These are phyloP conservation scores for Aureobasidium pullulans DNA, from an alignment of 2,329 filamentous ascomycete genomes.

Conservation along the genomic window DNA sequence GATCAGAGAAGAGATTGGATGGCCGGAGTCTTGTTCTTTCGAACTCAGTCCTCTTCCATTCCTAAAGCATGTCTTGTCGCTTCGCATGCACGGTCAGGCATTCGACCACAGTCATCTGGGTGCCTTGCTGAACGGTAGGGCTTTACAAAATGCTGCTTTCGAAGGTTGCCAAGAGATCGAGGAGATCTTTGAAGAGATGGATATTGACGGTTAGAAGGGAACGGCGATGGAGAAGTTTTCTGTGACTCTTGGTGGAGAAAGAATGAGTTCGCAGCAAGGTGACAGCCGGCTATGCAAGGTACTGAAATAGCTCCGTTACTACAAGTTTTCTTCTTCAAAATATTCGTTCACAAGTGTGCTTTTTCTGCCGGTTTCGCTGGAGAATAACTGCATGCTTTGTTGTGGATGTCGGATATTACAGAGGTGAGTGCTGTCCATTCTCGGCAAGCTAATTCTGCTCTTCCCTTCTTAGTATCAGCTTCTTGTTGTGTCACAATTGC, in stretches of 20 bases:
- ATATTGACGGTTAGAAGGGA: not conserved
- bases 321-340: no score
- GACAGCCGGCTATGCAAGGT: not conserved
- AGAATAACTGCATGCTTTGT: no score
- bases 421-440: no score
- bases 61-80: not conserved
- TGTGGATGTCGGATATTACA: no score
- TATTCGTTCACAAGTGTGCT: no score
- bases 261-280: not conserved
- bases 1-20: not conserved
- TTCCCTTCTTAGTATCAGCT: no score
- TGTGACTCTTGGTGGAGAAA: not conserved
- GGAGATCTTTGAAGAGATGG: not conserved
- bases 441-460: no score
- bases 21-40: not conserved
- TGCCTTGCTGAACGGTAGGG: not conserved
- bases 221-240: not conserved
- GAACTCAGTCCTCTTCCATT: not conserved
- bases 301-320: not conserved
- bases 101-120: not conserved
- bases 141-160: not conserved
- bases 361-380: no score
- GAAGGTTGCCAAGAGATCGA: not conserved
- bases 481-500: no score
- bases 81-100: not conserved